These are phyloP conservation scores for Aureobasidium sp. DNA, from an alignment of 2,329 filamentous ascomycete genomes.

Conservation along the genomic window DNA sequence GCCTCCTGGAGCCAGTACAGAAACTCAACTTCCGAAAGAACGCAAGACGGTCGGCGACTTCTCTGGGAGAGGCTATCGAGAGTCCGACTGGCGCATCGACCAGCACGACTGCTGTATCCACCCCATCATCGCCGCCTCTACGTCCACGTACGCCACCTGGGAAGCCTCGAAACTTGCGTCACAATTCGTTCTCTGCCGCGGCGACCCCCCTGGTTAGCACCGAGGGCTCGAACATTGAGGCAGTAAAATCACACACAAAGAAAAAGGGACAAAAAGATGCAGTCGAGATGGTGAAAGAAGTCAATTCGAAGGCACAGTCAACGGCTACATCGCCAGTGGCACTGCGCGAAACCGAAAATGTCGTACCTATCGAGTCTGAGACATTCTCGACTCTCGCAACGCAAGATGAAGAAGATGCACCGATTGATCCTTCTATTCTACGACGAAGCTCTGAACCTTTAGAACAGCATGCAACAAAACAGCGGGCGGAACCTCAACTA, in stretches of 20 bases:
- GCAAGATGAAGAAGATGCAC: not conserved
- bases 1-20: constrained; percentile 10
- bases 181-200: constrained; percentile 54
- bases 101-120: not conserved
- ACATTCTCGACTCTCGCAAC: not conserved
- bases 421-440: not conserved
- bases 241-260: constrained; percentile 35
- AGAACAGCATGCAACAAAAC: not conserved
- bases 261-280: constrained; percentile 52
- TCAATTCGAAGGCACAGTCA: constrained; percentile 9
- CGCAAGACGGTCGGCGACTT: constrained; percentile 15
- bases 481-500: not conserved
- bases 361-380: not conserved
- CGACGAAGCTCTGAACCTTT: constrained; percentile 1
- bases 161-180: constrained; percentile 49
- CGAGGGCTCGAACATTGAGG: constrained; percentile 58
- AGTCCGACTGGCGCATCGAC: constrained; percentile 13
- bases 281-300: constrained; percentile 29
- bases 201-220: constrained; percentile 59
- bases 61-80: constrained; percentile 19
- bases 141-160: constrained; percentile 24
- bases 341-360: not conserved
- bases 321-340: not conserved
- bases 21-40: constrained; percentile 14
- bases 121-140: constrained; percentile 11